A percentile compares a stretch with the other conserved stretches of the same genome.
phyloP scores from a whole-genome alignment of 1,139 yeast species.

The Hanseniaspora uvarum region DNA sequence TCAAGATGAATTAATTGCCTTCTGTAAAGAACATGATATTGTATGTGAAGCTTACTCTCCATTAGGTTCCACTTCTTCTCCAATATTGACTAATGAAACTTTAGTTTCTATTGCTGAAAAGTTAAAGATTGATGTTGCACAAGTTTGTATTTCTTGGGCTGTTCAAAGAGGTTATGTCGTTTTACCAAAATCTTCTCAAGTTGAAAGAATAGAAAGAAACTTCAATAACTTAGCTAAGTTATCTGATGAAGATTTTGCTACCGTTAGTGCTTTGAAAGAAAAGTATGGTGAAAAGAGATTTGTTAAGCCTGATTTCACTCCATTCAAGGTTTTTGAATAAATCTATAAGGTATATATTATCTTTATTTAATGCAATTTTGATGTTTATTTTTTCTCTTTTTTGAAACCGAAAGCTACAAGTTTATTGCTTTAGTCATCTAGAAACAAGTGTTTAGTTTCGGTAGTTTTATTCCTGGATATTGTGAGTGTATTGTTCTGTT shows the following conservation, averaged over 20 bases:
- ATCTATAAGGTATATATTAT: background rate
- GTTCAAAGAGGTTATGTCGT: slow-evolving; percentile 59
- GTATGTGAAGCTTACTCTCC: slow-evolving; percentile 70
- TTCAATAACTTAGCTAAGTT: slow-evolving; percentile 40
- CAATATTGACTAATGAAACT: slow-evolving; percentile 44
- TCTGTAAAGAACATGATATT: slow-evolving; percentile 45
- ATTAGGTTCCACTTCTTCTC: slow-evolving; percentile 60
- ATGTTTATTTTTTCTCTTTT: background rate
- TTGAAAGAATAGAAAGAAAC: slow-evolving; percentile 51
- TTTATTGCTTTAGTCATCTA: background rate
- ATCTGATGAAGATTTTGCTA: slow-evolving; percentile 44
- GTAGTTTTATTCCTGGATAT: background rate
- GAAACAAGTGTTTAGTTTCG: slow-evolving; percentile 2
- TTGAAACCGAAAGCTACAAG: background rate
- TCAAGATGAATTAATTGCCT: slow-evolving; percentile 52
- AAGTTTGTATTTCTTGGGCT: slow-evolving; percentile 62
- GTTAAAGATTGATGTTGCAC: slow-evolving; percentile 48
- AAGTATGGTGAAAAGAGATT: slow-evolving; percentile 34
- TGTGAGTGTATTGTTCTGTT: background rate
- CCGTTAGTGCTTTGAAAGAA: slow-evolving; percentile 39
- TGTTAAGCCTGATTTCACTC: slow-evolving; percentile 12
- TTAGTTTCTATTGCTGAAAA: slow-evolving; percentile 46
- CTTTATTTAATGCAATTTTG: slow-evolving; percentile 18
- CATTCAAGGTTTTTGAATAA: slow-evolving; percentile 15
- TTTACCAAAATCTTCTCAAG: slow-evolving; percentile 61